Evolutionary conservation across 495 filamentous ascomycete species (phyloP), one percentile per base, ranked within the genome.

Genomic region (Penicillium riverlandense): DNA sequence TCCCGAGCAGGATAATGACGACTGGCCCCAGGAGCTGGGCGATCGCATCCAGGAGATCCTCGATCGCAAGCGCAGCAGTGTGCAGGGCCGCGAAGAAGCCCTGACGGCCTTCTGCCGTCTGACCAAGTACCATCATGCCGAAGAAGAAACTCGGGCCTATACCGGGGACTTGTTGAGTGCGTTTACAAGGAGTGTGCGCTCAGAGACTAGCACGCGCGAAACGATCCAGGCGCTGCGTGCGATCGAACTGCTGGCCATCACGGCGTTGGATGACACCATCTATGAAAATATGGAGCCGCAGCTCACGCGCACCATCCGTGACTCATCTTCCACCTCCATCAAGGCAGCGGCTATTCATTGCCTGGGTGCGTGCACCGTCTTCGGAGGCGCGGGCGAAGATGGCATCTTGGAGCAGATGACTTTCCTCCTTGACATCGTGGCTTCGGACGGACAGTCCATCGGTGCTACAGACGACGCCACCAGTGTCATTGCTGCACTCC

Each of bases 61-160:
- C 15, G 87, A 96, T 52, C 82, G 88, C 50, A 98, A 96, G 72
- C 79, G 85, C 43, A 87, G 81, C 59, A 89, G 82, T 44, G 76
- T 77, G n/a, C 79, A 87, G 50, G 84, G 86, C 11, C 80, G 91
- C 29, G 91, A 95, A 55, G 75, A 80, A 39, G 78, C 79, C 14
- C 70, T 94, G 40, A 68, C 70, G 11, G 75, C 72, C 29, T 96
- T 88, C 61, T 76, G 76, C 15, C 80, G 84, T 41, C 71, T 91
- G 14, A 66, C 91, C 31, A 88, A 82, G 48, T 77, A 80, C 40
- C 85, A 86, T 50, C 91, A 82, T 56, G 78, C 80, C 0, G 71
- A 77, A 29, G 79, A 85, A 13, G 80, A 86, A 43, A 78, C 95
- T 11, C 64, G 78, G 30, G 53, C 55, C 13, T 77, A 74, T 45